Evolutionary conservation across 371 early-diverging fungal genomes (phyloP).

Genomic region (Apophysomyces elegans): DNA sequence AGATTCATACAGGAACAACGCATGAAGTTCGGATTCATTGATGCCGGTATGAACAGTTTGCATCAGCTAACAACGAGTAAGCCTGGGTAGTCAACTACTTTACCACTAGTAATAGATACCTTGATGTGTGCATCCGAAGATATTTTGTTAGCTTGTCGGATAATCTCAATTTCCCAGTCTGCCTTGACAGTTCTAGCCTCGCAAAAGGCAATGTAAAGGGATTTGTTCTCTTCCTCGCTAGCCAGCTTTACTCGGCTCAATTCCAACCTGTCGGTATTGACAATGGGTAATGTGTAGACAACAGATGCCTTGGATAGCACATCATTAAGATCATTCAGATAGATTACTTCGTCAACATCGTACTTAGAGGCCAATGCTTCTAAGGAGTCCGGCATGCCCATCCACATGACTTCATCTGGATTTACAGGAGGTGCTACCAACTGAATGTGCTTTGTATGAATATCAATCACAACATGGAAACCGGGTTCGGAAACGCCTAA

Average conservation of each 20-base stretch:
- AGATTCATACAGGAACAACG: constrained; percentile 77
- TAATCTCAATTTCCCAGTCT: constrained; percentile 73
- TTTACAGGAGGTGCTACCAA: constrained; percentile 72
- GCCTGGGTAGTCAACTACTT: neutral
- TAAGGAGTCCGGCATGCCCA: constrained; percentile 69
- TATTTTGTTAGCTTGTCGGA: constrained; percentile 79
- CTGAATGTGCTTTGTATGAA: constrained; percentile 63
- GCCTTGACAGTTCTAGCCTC: constrained; percentile 84
- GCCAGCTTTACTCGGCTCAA: constrained; percentile 22
- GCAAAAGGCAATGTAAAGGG: constrained; percentile 63
- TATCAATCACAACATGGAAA: constrained; percentile 72
- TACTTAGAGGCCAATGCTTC: constrained; percentile 54
- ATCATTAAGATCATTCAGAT: constrained; percentile 36
- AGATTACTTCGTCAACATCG: constrained; percentile 69
- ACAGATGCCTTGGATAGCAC: constrained; percentile 34
- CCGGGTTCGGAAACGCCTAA: constrained; percentile 77
- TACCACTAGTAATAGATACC: constrained; percentile 19
- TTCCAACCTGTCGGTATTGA: constrained; percentile 14
- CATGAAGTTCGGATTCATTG: constrained; percentile 76
- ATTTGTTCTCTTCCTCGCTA: constrained; percentile 32
- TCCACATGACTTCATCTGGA: constrained; percentile 85
- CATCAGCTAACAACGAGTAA: constrained; percentile 59
- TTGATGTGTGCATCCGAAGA: constrained; percentile 79
- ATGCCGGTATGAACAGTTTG: constrained; percentile 60
- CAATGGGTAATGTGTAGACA: constrained; percentile 44